Conservation (phyloP, 2,329 filamentous ascomycete species). For the Epichloe bromicola region DNA sequence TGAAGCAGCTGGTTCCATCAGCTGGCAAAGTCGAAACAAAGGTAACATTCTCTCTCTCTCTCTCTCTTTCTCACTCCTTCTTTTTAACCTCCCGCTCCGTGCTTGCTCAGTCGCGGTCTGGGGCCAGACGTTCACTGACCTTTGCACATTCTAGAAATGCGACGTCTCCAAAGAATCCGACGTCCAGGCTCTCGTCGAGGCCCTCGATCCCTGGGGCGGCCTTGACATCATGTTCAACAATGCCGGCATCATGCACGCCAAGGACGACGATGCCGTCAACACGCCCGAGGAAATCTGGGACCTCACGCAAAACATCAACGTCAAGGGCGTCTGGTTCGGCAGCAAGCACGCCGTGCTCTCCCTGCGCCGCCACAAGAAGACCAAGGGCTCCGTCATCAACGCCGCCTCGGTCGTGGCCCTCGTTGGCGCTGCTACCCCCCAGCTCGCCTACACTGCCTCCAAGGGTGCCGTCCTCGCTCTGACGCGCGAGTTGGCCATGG, state of each 20-base stretch:
- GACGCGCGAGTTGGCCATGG: conserved; percentile 82
- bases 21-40: conserved; percentile 47
- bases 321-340: conserved; percentile 96
- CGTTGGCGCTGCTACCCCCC: conserved; percentile 74
- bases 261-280: conserved; percentile 66
- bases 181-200: conserved; percentile 60
- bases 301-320: conserved; percentile 84
- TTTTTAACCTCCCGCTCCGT: background rate
- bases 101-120: background rate
- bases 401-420: conserved; percentile 81
- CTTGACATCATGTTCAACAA: conserved; percentile 95
- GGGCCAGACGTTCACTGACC: background rate
- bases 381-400: conserved; percentile 74
- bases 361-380: conserved; percentile 69
- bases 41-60: conserved; percentile 18
- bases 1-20: conserved; percentile 56
- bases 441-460: conserved; percentile 85
- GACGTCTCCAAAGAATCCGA: conserved; percentile 81
- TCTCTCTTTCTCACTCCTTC: background rate
- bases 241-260: conserved; percentile 88
- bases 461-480: conserved; percentile 87
- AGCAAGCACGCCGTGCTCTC: conserved; percentile 82
- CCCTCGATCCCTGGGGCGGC: conserved; percentile 73
- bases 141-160: conserved; percentile 22
- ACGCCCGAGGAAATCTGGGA: conserved; percentile 91